These are phyloP conservation scores for Umbelopsis isabellina DNA, from an alignment of 192 early-diverging fungal genomes.

Conservation along the genomic window DNA sequence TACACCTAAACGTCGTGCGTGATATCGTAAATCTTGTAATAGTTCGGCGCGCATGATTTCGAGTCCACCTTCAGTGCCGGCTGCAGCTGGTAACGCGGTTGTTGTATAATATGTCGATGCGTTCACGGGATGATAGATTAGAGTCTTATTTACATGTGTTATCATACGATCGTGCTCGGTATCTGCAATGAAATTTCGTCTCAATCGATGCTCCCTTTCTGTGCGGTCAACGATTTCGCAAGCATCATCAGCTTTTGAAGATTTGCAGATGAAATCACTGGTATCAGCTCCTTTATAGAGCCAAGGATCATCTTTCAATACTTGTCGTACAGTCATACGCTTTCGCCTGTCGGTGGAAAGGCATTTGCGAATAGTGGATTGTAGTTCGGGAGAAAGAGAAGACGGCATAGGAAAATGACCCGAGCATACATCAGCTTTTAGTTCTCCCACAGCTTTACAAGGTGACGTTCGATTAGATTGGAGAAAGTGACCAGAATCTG, in stretches of 20 bases:
- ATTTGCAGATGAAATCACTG: background rate
- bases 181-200: constrained; percentile 32
- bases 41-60: constrained; percentile 30
- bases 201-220: constrained; percentile 16
- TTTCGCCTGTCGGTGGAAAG: background rate
- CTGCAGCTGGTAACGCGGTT: constrained; percentile 23
- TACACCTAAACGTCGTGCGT: constrained; percentile 7
- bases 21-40: constrained; percentile 28
- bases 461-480: background rate
- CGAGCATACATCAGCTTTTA: constrained; percentile 49
- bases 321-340: constrained; percentile 18
- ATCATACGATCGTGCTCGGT: constrained; percentile 32
- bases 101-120: constrained; percentile 36
- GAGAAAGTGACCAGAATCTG: background rate
- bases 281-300: background rate
- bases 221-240: constrained; percentile 8
- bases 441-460: constrained; percentile 45
- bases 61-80: constrained; percentile 28
- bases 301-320: constrained; percentile 22
- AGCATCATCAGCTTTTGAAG: background rate
- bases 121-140: constrained; percentile 37
- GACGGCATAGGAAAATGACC: constrained; percentile 42
- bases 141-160: constrained; percentile 20
- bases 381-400: constrained; percentile 22
- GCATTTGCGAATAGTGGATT: constrained; percentile 7